Evolutionary conservation across 208 protist genomes (phyloP), one percentile per base, ranked within the genome.

Genomic region (Trypanosoma brucei): DNA sequence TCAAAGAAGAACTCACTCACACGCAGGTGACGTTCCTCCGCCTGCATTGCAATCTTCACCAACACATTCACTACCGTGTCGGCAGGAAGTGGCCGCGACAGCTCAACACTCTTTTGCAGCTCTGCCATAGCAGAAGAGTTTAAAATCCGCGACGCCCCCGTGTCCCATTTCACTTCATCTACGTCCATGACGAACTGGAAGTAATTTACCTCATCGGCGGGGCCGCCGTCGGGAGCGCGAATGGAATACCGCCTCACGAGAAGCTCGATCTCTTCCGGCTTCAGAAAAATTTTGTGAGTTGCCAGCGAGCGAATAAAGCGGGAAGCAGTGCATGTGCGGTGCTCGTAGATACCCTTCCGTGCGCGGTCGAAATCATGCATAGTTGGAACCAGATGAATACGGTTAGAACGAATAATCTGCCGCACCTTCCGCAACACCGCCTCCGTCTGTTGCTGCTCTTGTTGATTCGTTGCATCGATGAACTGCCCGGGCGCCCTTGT

Each of bases 311-410:
- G 83, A 0, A 78, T 81, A 56, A 96, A 96, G 59, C 91, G 83
- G 36, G 88, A 82, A 59, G 59, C 55, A 8, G 87, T 94, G 67
- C 84, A 93, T 48, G 80, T 91, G 60, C 86, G 83, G 38, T 93
- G 91, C 64, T 91, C 80, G 60, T 95, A 88, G 55, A 95, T 85
- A 22, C 73, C 75, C 53, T 93, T 94, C 13, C 72, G 65, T 53
- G 83, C 86, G 11, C 86, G 82, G 60, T 96, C 91, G 62, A 95
- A 95, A 68, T 96, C 91, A 13, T 91, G 85, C 22, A 96, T 78
- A 2, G 88, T 81, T 8, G 88, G 91, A 33, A 76, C 89, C 5
- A 96, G 59, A 49, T 79, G 74, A 61, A 96, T 92, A 35, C 91
- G 85, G 40, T 88, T 84, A 6, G 84, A 71, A n/a, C 59, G 50